These are phyloP conservation scores for Psilocybe cubensis DNA, from an alignment of 768 basidiomycete species.

Conservation along the genomic window DNA sequence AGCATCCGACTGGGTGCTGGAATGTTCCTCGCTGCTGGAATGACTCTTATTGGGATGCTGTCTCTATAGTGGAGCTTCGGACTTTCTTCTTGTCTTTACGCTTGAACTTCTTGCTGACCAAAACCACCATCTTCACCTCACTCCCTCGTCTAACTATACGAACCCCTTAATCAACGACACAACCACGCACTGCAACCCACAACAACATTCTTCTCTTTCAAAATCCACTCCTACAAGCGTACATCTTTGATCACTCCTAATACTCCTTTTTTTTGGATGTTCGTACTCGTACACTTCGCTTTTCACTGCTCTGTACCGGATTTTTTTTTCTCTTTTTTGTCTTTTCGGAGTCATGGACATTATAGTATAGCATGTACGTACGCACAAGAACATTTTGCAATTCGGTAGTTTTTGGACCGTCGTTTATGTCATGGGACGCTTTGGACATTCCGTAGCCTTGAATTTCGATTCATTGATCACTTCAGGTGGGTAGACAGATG, in stretches of 20 bases:
- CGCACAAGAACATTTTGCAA: not conserved
- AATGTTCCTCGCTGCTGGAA: not conserved
- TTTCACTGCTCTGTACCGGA: not conserved
- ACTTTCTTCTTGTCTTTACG: not conserved
- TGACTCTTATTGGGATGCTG: conserved; percentile 1
- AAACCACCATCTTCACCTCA: not conserved
- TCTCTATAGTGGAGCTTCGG: not conserved
- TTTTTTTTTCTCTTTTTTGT: not conserved
- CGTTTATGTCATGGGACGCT: too few species aligned
- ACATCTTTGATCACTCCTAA: not conserved
- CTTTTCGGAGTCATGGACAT: not conserved
- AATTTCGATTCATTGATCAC: too few species aligned
- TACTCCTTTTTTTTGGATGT: not conserved
- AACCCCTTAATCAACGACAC: not conserved
- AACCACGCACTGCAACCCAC: not conserved
- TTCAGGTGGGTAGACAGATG: too few species aligned
- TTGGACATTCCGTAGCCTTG: too few species aligned
- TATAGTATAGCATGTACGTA: not conserved
- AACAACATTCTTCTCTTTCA: not conserved
- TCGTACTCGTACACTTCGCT: not conserved
- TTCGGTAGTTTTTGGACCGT: not conserved
- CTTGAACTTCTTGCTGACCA: not conserved
- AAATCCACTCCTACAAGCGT: not conserved
- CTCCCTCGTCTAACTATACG: not conserved
- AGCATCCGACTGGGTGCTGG: not conserved